These are phyloP conservation scores for Durusdinium trenchii DNA, from an alignment of 73 alveolate species.

Conservation along the genomic window DNA sequence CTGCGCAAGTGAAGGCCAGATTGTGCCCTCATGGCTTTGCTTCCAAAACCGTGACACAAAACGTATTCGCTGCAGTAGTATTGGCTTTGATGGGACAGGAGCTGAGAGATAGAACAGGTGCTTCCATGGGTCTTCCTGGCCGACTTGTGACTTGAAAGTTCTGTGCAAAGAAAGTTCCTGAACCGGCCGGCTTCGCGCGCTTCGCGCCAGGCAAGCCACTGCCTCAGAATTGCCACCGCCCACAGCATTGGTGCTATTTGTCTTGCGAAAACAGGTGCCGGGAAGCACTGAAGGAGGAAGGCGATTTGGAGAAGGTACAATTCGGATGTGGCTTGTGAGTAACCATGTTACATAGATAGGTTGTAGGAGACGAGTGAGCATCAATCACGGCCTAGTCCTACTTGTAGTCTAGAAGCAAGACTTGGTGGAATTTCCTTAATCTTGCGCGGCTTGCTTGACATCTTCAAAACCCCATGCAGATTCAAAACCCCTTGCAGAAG, in stretches of 20 bases:
- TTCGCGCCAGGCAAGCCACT: slow-evolving; percentile 62
- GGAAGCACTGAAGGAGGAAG: slow-evolving; percentile 84
- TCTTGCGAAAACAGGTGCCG: slow-evolving; percentile 13
- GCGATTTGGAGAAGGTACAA: slow-evolving; percentile 88
- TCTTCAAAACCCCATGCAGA: no score
- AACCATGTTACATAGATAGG: no score
- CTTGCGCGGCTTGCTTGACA: no score
- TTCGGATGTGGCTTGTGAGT: no score
- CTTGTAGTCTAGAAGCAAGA: neutral
- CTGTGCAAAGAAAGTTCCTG: neutral
- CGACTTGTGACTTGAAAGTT: neutral
- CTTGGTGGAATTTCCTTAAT: no score
- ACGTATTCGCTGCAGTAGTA: neutral
- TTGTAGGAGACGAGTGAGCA: neutral
- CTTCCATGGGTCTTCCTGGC: slow-evolving; percentile 68
- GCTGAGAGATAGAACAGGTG: slow-evolving; percentile 83
- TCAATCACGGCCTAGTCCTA: neutral
- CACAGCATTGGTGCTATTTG: neutral
- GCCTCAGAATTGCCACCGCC: neutral
- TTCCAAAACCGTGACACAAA: neutral
- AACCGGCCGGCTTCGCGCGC: neutral
- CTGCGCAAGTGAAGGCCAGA: slow-evolving; percentile 37
- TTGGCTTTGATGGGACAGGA: neutral
- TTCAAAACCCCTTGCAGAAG: no score
- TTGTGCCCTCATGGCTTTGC: neutral